Evolutionary conservation across 805 yeast species (phyloP).

Genomic region (Cyberlindnera maritima): DNA sequence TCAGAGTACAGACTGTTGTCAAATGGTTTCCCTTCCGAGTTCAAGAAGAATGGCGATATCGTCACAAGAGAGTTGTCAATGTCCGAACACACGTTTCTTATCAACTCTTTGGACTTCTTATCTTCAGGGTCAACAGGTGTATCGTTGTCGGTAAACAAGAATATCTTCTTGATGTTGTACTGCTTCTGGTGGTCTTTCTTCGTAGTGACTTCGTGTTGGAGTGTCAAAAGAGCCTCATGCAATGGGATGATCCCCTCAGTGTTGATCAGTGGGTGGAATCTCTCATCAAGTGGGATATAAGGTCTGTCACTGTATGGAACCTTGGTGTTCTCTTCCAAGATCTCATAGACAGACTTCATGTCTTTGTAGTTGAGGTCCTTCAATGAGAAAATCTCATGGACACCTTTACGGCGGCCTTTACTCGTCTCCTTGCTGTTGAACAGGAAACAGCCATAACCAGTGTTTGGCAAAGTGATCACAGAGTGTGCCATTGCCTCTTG

Average conservation of each 20-base stretch:
- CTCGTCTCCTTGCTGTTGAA: constrained; percentile 45
- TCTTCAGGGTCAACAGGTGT: constrained; percentile 51
- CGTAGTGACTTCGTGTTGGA: constrained; percentile 54
- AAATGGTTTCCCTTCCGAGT: constrained; percentile 40
- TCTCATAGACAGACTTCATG: constrained; percentile 54
- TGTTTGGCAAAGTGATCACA: constrained; percentile 60
- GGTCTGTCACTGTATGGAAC: constrained; percentile 18
- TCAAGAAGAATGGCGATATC: constrained; percentile 61
- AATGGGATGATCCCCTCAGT: constrained; percentile 30
- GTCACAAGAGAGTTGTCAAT: constrained; percentile 50
- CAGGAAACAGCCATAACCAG: constrained; percentile 73
- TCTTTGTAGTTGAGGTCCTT: constrained; percentile 52
- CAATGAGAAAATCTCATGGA: constrained; percentile 49
- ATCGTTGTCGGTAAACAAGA: constrained; percentile 76
- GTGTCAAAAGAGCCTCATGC: constrained; percentile 43
- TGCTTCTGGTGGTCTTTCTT: constrained; percentile 37
- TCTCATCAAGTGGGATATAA: constrained; percentile 26
- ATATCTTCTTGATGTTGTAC: constrained; percentile 56
- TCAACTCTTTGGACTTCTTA: constrained; percentile 38
- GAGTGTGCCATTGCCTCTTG: constrained; percentile 63
- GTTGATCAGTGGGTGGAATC: constrained; percentile 29
- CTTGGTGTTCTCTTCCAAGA: constrained; percentile 42
- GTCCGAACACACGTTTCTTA: constrained; percentile 60
- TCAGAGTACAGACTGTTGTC: constrained; percentile 52
- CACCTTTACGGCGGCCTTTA: constrained; percentile 37